Evolutionary conservation across 2,329 filamentous ascomycete species (phyloP), one percentile per base, ranked within the genome.

Genomic region (Penicillium sclerotigenum): DNA sequence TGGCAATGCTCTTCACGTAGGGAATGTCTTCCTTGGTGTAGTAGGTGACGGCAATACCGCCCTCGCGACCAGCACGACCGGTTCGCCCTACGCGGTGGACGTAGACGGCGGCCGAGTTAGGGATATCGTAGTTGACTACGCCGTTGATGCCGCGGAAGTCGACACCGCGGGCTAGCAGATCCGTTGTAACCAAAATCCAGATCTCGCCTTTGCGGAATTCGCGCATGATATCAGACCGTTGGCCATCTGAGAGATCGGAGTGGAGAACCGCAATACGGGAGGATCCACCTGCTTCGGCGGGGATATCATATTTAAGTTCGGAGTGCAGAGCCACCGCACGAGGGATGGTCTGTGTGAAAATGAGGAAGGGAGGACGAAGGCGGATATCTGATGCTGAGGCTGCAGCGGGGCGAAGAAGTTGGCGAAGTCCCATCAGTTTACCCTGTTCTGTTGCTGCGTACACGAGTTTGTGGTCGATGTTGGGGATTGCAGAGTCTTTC

Each of bases 101-200:
- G 70, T 99, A 99, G 1, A 86, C 86, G 0, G 92, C 93, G 5
- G 89, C 88, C 0, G 89, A 92, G n/a, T 87, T 90, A 0, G 94
- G 94, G 9, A 97, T 91, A 72, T 99, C 94, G 76, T 97, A 99
- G 75, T 97, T 99, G 49, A 99, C 89, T 0, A 99, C 92, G 43
- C 92, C 91, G 68, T 97, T 97, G 60, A 99, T 87, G 47, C 94
- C 94, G 9, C 89, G 86, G 77, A 99, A 97, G 74, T 99, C 94
- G 38, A 99, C 87, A 20, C 94, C 94, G 33, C 94, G 89, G 16
- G 92, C 89, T 11, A 99, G 81, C 8, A 99, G 83, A 70, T 99
- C 94, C 0, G 94, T 99, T 0, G 94, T 97, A 71, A 99, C 94
- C 34, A 99, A 81, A 7, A 97, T 86, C 94, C 94, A 99, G 59